Base-by-base conservation (phyloP, 2,329 filamentous ascomycete species). In the Colletotrichum costaricense region DNA sequence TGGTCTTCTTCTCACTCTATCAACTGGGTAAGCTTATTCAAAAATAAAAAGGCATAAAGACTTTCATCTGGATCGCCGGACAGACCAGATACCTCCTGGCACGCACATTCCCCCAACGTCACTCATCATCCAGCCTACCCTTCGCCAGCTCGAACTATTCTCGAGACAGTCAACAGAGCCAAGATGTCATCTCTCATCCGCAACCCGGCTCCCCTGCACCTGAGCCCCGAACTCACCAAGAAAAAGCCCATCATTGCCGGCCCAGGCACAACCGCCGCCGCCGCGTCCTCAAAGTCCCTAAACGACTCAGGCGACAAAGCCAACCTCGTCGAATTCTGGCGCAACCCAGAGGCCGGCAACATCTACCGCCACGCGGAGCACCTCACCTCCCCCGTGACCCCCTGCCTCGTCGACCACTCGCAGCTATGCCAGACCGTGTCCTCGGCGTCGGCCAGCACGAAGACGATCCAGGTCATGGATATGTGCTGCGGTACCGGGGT, bases 401-500 rank as follows among this genome's bases (percentile, higher is more conserved):
- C 46, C 24, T 56, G 49, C 14, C 58, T 63, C 7, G 49, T 69
- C 30, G 49, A 63, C 5, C 26, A 56, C 35, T 33, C 58, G 33
- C 22, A 26, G n/a, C 33, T 69, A 24, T 26, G 58, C 52, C 28
- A 56, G 42, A 24, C 9, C 19, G 49, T 52, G 22, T 11, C 33
- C 16, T 33, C 49, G 14, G 46, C 66, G 8, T 49, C 42, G 16
- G 16, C 42, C 6, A 22, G 42, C 16, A 35, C 35, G 33, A 55
- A 30, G 30, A 52, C 49, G 30, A 3, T 69, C 33, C 4, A 54
- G 19, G 58, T 69, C 24, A 46, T 69, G 58, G 58, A 63, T 24
- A 63, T 69, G 66, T 63, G 58, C 35, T 69, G 66, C 66, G 66
- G 66, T 12, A 63, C 66, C 4, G 66, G 58, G 14, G 66, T 69